Percentiles rank a stretch among this genome's conserved stretches.
Evolutionary conservation across 495 filamentous ascomycete species (phyloP).

Genomic region (Tuber borchii): DNA sequence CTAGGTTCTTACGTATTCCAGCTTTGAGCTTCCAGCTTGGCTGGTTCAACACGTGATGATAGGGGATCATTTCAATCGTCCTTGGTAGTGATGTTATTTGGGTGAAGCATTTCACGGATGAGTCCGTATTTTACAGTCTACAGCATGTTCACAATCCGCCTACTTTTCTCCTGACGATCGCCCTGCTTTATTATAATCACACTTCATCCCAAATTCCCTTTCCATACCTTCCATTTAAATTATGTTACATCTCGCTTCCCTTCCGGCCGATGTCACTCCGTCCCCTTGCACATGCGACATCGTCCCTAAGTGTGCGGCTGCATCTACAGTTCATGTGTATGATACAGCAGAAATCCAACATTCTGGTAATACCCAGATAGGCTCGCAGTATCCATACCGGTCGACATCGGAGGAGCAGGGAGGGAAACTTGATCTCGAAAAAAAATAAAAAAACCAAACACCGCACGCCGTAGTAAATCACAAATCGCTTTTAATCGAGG

Average conservation of each 20-base stretch:
- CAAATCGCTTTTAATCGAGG: not conserved
- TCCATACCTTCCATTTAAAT: not conserved
- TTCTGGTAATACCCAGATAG: not conserved
- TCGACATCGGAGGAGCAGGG: not conserved
- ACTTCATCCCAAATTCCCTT: not conserved
- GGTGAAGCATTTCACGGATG: not conserved
- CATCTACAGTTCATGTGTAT: not conserved
- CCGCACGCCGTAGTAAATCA: not conserved
- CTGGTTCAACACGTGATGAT: not conserved
- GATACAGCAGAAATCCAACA: not conserved
- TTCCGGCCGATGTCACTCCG: not conserved
- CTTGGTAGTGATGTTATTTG: not conserved
- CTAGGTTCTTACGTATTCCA: not conserved
- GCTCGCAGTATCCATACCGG: not conserved
- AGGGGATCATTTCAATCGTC: not conserved
- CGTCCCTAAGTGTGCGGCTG: not conserved
- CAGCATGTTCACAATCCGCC: not conserved
- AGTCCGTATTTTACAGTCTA: not conserved
- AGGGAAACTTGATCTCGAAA: not conserved
- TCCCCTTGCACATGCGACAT: not conserved
- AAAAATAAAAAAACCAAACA: not conserved
- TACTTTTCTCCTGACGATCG: not conserved
- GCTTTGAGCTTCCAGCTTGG: not conserved
- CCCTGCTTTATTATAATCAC: not conserved
- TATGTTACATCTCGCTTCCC: not conserved